phyloP scores from a whole-genome alignment of 2,329 filamentous ascomycete genomes.

The Aspergillus fructus region DNA sequence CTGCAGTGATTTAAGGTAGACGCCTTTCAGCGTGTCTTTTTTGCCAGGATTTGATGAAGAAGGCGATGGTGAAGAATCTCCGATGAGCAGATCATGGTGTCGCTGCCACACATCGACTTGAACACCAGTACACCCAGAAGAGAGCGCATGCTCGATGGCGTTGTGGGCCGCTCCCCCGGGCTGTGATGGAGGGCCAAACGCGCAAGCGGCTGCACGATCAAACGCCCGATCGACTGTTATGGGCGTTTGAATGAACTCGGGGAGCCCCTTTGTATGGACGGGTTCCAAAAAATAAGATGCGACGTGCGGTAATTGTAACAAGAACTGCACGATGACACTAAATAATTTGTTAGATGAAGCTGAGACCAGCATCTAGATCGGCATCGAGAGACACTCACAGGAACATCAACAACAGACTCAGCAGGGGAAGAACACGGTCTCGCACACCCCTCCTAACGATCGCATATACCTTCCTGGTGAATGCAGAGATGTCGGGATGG shows the following conservation, averaged over 20 bases:
- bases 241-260: conserved; percentile 13
- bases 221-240: conserved; percentile 8
- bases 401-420: conserved; percentile 26
- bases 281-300: conserved; percentile 17
- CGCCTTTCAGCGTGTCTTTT: conserved; percentile 18
- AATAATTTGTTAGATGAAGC: background rate
- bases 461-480: conserved; percentile 17
- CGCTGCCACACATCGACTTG: conserved; percentile 28
- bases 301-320: conserved; percentile 20
- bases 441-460: conserved; percentile 20
- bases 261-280: conserved; percentile 3
- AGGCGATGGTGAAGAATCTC: conserved; percentile 4
- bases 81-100: conserved; percentile 23
- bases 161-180: conserved; percentile 19
- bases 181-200: conserved; percentile 20
- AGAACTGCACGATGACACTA: conserved; percentile 23
- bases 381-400: conserved; percentile 18
- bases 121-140: conserved; percentile 27
- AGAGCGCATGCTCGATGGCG: conserved; percentile 22
- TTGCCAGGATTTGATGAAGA: conserved; percentile 2
- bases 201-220: conserved; percentile 19
- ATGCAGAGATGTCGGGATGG: conserved; percentile 25
- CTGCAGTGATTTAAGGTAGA: conserved; percentile 26
- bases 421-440: conserved; percentile 22
- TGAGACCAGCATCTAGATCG: no score